These are phyloP conservation scores for Echinosophora koreensis DNA, from an alignment of 306 rosid species.

Conservation along the genomic window DNA sequence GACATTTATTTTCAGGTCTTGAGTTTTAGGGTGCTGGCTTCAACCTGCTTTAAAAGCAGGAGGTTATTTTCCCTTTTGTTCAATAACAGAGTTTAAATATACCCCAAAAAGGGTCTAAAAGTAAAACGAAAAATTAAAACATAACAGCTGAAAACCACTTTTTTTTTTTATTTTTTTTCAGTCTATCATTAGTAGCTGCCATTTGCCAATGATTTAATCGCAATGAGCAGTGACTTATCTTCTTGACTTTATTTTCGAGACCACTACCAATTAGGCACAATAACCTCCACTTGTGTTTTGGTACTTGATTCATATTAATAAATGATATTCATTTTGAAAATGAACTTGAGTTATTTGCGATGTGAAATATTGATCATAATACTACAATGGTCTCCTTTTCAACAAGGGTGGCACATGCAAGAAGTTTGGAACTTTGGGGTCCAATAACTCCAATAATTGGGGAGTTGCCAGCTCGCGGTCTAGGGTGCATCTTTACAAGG, in stretches of 20 bases:
- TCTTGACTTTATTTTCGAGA: neutral
- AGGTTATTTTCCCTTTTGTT: too few species aligned
- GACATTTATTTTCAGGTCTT: neutral
- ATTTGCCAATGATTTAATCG: neutral
- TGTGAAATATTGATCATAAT: neutral
- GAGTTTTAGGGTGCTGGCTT: constrained; percentile 17
- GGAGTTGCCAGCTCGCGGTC: neutral
- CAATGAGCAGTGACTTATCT: neutral
- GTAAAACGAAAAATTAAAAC: too few species aligned
- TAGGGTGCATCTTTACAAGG: neutral
- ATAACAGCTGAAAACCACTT: too few species aligned
- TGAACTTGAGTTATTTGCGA: neutral
- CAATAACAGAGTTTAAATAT: too few species aligned
- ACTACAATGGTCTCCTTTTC: constrained; percentile 1
- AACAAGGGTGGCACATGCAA: constrained; percentile 28
- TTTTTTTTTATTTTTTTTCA: too few species aligned
- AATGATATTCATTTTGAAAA: constrained; percentile 14
- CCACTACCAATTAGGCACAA: neutral
- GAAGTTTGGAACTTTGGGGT: constrained; percentile 28
- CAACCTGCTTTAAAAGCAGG: neutral
- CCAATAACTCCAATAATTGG: constrained; percentile 41
- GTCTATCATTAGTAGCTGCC: neutral
- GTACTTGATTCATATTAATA: neutral
- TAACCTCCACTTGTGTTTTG: constrained; percentile 2
- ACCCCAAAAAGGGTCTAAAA: too few species aligned